Evolutionary conservation across 805 yeast genomes (phyloP), one percentile per base, ranked within the genome.

Genomic region (Wickerhamiella musiphila): DNA sequence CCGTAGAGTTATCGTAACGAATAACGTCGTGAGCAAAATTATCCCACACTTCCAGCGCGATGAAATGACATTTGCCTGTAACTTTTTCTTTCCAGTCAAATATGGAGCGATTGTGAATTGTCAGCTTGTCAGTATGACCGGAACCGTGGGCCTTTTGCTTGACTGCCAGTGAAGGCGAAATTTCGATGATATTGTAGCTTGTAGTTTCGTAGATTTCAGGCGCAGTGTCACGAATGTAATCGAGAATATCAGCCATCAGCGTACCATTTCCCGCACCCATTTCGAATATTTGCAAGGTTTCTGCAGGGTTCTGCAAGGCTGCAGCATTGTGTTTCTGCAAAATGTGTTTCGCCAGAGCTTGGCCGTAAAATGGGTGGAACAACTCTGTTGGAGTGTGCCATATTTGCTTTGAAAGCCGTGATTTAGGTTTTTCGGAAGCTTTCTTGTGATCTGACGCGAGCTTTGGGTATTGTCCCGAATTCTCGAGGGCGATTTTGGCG

Each of bases 261-360:
- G 92, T 79, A 26, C 93, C 93, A 46, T 81, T 81, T 42, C 93
- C 93, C 14, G 83, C 93, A 37, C 93, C 94, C 63, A 78, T 69
- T 53, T 82, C 94, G 53, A 79, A 82, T 17, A 81, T 77, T 5
- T 70, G 63, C 29, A 86, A 57, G n/a, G n/a, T n/a, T n/a, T n/a
- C n/a, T n/a, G n/a, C n/a, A n/a, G n/a, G n/a, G 47, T 78, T 83
- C 26, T 65, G 1, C 84, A 56, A 40, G 73, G 73, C 42, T 72
- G 55, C 51, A 73, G 27, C 18, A 2, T 23, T 71, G 49, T 75
- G 78, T 48, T 78, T 74, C 6, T 71, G 73, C 34, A 81, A 54
- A 13, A 84, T 55, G 53, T 81, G 78, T 34, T 84, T 58, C 0
- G 94, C 94, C 35, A 86, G 56, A 0, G 92, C 82, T 49, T 78